These are phyloP conservation scores for Populus hybrid DNA, from an alignment of 441 rosid species.

Conservation along the genomic window DNA sequence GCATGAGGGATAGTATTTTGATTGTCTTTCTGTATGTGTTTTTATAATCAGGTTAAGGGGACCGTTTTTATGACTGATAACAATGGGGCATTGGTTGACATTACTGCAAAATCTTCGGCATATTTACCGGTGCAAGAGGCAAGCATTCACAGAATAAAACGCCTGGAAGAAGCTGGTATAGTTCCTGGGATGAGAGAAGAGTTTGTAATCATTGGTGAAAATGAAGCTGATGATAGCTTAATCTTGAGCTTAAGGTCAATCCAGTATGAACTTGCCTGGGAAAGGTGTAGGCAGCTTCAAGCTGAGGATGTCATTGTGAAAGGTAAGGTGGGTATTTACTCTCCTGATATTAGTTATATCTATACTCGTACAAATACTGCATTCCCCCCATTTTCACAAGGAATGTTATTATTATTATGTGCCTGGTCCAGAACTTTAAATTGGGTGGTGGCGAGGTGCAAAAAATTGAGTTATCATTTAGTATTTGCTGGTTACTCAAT, in stretches of 20 bases:
- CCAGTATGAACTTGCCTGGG: slow-evolving; percentile 91
- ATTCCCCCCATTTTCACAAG: too few relatives aligned
- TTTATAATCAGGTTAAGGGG: slow-evolving; percentile 45
- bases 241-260: slow-evolving; percentile 64
- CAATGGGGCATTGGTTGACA: slow-evolving; percentile 81
- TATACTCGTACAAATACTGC: too few relatives aligned
- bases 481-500: too few relatives aligned
- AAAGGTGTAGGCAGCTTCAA: slow-evolving; percentile 95
- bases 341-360: too few relatives aligned
- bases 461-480: too few relatives aligned
- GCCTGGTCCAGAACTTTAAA: too few relatives aligned
- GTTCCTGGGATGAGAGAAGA: slow-evolving; percentile 76
- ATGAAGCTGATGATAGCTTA: slow-evolving; percentile 79
- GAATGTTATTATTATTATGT: too few relatives aligned
- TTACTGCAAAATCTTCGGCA: slow-evolving; percentile 81
- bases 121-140: slow-evolving; percentile 79
- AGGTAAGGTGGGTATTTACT: slow-evolving; percentile 29
- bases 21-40: too few relatives aligned
- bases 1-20: too few relatives aligned
- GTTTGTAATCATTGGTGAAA: slow-evolving; percentile 78
- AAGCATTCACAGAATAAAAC: slow-evolving; percentile 64
- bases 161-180: slow-evolving; percentile 82
- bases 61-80: slow-evolving; percentile 65
- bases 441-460: too few relatives aligned
- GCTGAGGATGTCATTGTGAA: slow-evolving; percentile 87